Evolutionary conservation across 169 alveolate genomes (phyloP), one percentile per base, ranked within the genome.

Genomic region (Plasmodium vivax): DNA sequence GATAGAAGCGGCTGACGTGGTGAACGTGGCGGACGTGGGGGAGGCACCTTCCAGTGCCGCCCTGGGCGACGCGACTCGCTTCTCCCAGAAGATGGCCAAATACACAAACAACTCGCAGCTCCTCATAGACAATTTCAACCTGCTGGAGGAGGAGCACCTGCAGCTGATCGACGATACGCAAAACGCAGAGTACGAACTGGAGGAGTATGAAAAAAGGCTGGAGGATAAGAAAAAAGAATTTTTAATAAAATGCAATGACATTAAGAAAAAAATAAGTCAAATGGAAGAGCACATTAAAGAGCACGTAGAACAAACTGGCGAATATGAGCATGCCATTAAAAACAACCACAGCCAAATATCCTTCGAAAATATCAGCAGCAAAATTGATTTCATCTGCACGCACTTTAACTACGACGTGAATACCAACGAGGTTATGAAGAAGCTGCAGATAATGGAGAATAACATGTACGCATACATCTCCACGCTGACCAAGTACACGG

Each of bases 101-200:
- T 90, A 90, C 27, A 90, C 82, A 56, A 90, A 90, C 12, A 90
- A 90, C 32, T 58, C 85, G 10, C 94, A 90, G 32, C 74, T 90
- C 23, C 73, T 90, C 23, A 90, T 79, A 32, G 94, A 90, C 45
- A 36, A 80, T 80, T 90, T 90, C 82, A 90, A 74, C 83, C 72
- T 90, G 30, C 54, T 90, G 45, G 94, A 90, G 74, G 94, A 90
- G 43, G 32, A 80, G 19, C 94, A 90, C 83, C 83, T 90, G 34
- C 94, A 80, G 71, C 68, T 90, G 72, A 90, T 90, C 14, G 94
- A 90, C 38, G 94, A 90, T 34, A 79, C 94, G 43, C 91, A 90
- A 47, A 90, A 90, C 72, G 90, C 94, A 3, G 91, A 90, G 27
- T 90, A 90, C 74, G 83, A 62, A 34, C 79, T 90, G 54, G 91